A percentile compares a stretch with the other conserved stretches of the same genome.
phyloP scores from a whole-genome alignment of 164 flowering plant genomes.

The Chloranthus sessilifolius region DNA sequence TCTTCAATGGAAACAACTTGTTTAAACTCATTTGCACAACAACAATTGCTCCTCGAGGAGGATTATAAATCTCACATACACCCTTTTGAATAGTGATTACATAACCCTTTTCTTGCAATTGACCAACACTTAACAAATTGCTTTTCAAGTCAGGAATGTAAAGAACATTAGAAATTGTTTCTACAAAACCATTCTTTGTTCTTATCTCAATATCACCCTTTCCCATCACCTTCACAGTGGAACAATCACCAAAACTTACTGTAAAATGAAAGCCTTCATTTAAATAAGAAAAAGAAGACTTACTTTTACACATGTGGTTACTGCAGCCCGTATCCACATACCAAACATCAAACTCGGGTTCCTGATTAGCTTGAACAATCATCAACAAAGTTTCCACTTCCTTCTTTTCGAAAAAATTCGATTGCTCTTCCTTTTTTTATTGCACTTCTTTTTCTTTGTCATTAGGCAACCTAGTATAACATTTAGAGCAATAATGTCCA shows the following conservation, averaged over 20 bases:
- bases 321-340: background rate
- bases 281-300: too few species aligned
- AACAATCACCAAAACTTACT: constrained; percentile 20
- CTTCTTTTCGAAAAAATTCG: constrained; percentile 6
- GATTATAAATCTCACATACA: constrained; percentile 11
- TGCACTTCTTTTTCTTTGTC: too few species aligned
- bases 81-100: constrained; percentile 4
- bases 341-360: background rate
- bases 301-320: constrained; percentile 7
- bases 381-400: constrained; percentile 4
- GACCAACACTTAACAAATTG: too few species aligned
- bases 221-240: constrained; percentile 15
- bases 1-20: constrained; percentile 17
- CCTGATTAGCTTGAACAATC: background rate
- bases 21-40: constrained; percentile 19
- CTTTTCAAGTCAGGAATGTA: constrained; percentile 8
- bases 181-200: constrained; percentile 18
- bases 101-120: too few species aligned
- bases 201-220: constrained; percentile 21
- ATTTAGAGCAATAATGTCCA: background rate
- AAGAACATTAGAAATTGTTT: constrained; percentile 16
- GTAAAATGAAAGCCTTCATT: constrained; percentile 12
- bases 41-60: constrained; percentile 7
- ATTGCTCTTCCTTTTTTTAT: constrained; percentile 5
- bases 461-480: constrained; percentile 6